Evolutionary conservation across 2,329 filamentous ascomycete species (phyloP).

Genomic region (Dactylellina sp.): DNA sequence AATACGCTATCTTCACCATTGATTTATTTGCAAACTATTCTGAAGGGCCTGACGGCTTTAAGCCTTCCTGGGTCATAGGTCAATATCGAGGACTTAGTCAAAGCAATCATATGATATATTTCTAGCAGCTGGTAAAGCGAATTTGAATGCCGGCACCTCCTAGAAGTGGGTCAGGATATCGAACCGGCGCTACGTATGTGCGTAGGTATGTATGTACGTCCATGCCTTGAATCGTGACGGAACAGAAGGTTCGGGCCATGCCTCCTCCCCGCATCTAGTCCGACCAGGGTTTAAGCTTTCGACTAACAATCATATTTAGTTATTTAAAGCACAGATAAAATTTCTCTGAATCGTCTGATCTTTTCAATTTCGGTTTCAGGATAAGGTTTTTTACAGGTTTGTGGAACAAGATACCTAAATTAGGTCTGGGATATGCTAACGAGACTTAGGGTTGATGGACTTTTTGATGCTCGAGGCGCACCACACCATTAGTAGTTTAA

Average conservation of each 20-base stretch:
- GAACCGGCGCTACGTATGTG: slow-evolving; percentile 26
- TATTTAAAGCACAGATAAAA: slow-evolving; percentile 23
- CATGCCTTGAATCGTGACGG: slow-evolving; percentile 27
- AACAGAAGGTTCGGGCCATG: slow-evolving; percentile 38
- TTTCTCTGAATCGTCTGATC: slow-evolving; percentile 45
- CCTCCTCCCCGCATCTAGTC: slow-evolving; percentile 47
- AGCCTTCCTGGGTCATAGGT: slow-evolving; percentile 10
- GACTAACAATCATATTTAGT: slow-evolving; percentile 28
- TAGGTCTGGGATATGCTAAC: slow-evolving; percentile 6
- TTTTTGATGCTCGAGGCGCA: slow-evolving; percentile 1
- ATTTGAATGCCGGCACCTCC: neutral
- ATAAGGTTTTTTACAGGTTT: slow-evolving; percentile 17
- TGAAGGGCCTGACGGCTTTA: slow-evolving; percentile 35
- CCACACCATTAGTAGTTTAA: slow-evolving; percentile 16
- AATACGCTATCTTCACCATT: slow-evolving; percentile 6
- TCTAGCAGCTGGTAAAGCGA: slow-evolving; percentile 11
- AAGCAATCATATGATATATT: slow-evolving; percentile 11
- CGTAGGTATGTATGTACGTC: slow-evolving; percentile 1
- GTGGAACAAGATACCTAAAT: slow-evolving; percentile 21
- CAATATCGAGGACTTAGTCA: slow-evolving; percentile 10
- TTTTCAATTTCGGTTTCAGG: slow-evolving; percentile 21
- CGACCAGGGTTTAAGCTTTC: slow-evolving; percentile 38
- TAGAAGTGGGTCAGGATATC: slow-evolving; percentile 13
- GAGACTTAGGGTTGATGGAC: slow-evolving; percentile 16
- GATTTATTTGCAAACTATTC: slow-evolving; percentile 10